Evolutionary conservation across 2,329 filamentous ascomycete genomes (phyloP).

Genomic region (Alternaria hordeiaustralica): DNA sequence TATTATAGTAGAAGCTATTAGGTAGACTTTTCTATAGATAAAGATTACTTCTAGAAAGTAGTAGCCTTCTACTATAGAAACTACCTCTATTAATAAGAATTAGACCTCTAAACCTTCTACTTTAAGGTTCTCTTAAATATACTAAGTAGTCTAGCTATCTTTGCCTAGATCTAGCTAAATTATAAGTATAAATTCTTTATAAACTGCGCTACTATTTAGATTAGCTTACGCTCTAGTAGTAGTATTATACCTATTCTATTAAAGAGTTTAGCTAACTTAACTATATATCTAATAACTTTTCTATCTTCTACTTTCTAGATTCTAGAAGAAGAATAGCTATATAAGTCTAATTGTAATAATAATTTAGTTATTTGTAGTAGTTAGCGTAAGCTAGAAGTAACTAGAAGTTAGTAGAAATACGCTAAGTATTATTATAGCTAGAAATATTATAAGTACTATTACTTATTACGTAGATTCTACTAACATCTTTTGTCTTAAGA

Average conservation of each 20-base stretch:
- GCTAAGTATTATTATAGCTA: slow-evolving; percentile 2
- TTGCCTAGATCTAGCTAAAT: slow-evolving; percentile 56
- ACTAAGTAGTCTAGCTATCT: slow-evolving; percentile 45
- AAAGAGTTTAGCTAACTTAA: neutral
- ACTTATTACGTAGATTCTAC: neutral
- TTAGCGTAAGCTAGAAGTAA: neutral
- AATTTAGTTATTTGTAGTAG: neutral
- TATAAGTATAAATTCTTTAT: slow-evolving; percentile 54
- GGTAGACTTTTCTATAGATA: slow-evolving; percentile 51
- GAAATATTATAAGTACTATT: slow-evolving; percentile 1
- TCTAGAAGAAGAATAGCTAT: neutral
- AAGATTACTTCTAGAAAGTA: slow-evolving; percentile 51
- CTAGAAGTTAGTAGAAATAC: slow-evolving; percentile 1
- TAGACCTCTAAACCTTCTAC: slow-evolving; percentile 49
- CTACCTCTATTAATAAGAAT: slow-evolving; percentile 50
- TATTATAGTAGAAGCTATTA: slow-evolving; percentile 51
- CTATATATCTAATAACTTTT: neutral
- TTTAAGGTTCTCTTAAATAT: slow-evolving; percentile 52
- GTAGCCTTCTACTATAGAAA: slow-evolving; percentile 53
- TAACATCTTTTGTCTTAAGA: neutral
- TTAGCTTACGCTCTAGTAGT: slow-evolving; percentile 26
- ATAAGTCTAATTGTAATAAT: neutral
- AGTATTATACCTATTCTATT: neutral
- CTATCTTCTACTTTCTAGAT: neutral
- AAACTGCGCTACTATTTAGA: slow-evolving; percentile 53